phyloP scores from a whole-genome alignment of 805 yeast genomes.

The Suhomyces tanzawaensis region DNA sequence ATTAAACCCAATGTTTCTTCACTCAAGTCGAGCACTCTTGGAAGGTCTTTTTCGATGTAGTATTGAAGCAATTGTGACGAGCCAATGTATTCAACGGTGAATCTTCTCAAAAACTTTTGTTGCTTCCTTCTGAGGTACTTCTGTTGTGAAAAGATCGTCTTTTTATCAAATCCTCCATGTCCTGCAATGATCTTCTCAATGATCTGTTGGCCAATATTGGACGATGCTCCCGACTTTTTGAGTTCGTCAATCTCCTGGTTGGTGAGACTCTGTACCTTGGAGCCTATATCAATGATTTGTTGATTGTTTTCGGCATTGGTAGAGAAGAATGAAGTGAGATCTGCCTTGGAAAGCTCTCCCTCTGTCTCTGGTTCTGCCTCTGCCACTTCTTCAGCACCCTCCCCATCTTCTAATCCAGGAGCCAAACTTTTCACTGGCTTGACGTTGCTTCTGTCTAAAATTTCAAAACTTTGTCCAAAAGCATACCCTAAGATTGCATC shows the following conservation, averaged over 20 bases:
- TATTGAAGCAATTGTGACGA: conserved; percentile 69
- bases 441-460: conserved; percentile 53
- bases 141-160: conserved; percentile 86
- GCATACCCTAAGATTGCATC: conserved; percentile 76
- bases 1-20: conserved; percentile 79
- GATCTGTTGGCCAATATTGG: conserved; percentile 67
- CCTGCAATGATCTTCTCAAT: conserved; percentile 79
- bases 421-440: conserved; percentile 45
- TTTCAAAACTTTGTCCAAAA: conserved; percentile 88
- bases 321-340: conserved; percentile 34
- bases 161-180: conserved; percentile 83
- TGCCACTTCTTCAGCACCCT: conserved; percentile 11
- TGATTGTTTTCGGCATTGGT: conserved; percentile 61
- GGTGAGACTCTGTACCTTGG: conserved; percentile 67
- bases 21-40: conserved; percentile 73
- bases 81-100: conserved; percentile 76
- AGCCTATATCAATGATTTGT: conserved; percentile 64
- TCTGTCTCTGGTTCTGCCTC: conserved; percentile 15
- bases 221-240: conserved; percentile 66
- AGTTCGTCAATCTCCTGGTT: conserved; percentile 81
- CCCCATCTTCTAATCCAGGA: conserved; percentile 15
- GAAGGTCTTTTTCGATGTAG: conserved; percentile 73
- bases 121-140: conserved; percentile 90
- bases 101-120: conserved; percentile 82
- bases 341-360: conserved; percentile 34